phyloP scores from a whole-genome alignment of 495 filamentous ascomycete species.

The Polyplosphaeria fusca region DNA sequence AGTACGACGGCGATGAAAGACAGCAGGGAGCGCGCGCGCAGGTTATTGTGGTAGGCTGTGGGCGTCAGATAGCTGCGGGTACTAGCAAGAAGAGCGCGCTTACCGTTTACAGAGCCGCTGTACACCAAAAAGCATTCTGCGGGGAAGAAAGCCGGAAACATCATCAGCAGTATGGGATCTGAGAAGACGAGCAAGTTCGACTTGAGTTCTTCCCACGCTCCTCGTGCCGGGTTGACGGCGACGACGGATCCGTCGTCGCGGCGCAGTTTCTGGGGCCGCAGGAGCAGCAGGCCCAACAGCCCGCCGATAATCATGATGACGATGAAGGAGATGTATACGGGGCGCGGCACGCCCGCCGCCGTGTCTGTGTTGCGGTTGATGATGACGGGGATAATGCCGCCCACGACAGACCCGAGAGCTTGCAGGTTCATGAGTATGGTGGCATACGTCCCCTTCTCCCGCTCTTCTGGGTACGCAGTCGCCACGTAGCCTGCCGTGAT shows the following conservation, averaged over 20 bases:
- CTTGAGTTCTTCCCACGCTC: slow-evolving; percentile 12
- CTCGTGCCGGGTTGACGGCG: slow-evolving; percentile 5
- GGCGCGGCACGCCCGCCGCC: slow-evolving; percentile 17
- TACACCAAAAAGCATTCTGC: slow-evolving; percentile 23
- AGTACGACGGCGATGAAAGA: slow-evolving; percentile 16
- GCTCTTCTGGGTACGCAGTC: slow-evolving; percentile 24
- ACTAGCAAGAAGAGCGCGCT: background rate
- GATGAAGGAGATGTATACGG: slow-evolving; percentile 28
- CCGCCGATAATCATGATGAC: slow-evolving; percentile 25
- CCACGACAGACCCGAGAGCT: slow-evolving; percentile 19
- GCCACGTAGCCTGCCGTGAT: slow-evolving; percentile 26
- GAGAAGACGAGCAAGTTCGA: slow-evolving; percentile 14
- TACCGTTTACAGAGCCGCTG: slow-evolving; percentile 22
- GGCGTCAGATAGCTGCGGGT: background rate
- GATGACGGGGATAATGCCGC: slow-evolving; percentile 30
- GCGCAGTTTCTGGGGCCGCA: slow-evolving; percentile 7
- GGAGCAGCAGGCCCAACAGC: slow-evolving; percentile 11
- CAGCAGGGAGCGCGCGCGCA: slow-evolving; percentile 12
- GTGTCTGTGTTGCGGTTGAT: slow-evolving; percentile 25
- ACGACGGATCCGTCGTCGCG: slow-evolving; percentile 19
- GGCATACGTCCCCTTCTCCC: slow-evolving; percentile 19
- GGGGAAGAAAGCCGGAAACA: slow-evolving; percentile 22
- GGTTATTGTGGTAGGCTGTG: slow-evolving; percentile 15
- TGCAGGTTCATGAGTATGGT: slow-evolving; percentile 27
- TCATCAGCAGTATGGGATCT: slow-evolving; percentile 16